Evolutionary conservation across 306 rosid genomes (phyloP).

Genomic region (Astragalus glycyphyllos): DNA sequence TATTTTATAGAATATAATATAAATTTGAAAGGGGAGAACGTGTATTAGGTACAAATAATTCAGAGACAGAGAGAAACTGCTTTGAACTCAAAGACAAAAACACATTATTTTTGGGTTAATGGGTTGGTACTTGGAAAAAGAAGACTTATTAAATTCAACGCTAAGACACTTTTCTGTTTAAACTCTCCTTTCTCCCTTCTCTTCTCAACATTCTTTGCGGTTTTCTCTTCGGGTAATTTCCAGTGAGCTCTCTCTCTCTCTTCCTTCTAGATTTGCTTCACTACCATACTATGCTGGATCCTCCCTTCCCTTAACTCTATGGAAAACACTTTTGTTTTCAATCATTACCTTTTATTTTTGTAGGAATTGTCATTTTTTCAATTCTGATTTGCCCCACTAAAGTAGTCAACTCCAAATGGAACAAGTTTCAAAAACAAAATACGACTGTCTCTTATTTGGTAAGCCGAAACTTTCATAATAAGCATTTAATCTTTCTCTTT

Average conservation of each 20-base stretch:
- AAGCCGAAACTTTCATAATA: not conserved
- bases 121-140: too few relatives aligned
- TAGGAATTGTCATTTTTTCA: not conserved
- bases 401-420: constrained; percentile 59
- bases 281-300: too few relatives aligned
- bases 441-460: constrained; percentile 87
- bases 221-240: not conserved
- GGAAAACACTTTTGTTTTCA: not conserved
- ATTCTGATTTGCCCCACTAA: constrained; percentile 22
- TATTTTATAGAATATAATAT: too few relatives aligned
- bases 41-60: too few relatives aligned
- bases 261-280: not conserved
- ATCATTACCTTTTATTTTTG: not conserved
- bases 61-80: too few relatives aligned
- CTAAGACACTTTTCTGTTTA: too few relatives aligned
- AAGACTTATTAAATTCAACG: too few relatives aligned
- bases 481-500: not conserved
- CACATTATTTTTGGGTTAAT: too few relatives aligned
- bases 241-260: constrained; percentile 33
- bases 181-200: too few relatives aligned
- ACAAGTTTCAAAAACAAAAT: constrained; percentile 58
- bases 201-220: too few relatives aligned
- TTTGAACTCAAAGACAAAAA: too few relatives aligned
- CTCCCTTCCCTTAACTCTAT: not conserved
- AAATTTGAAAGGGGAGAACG: too few relatives aligned